Evolutionary conservation across 2,329 filamentous ascomycete species (phyloP).

Genomic region (Colletotrichum tropicale): DNA sequence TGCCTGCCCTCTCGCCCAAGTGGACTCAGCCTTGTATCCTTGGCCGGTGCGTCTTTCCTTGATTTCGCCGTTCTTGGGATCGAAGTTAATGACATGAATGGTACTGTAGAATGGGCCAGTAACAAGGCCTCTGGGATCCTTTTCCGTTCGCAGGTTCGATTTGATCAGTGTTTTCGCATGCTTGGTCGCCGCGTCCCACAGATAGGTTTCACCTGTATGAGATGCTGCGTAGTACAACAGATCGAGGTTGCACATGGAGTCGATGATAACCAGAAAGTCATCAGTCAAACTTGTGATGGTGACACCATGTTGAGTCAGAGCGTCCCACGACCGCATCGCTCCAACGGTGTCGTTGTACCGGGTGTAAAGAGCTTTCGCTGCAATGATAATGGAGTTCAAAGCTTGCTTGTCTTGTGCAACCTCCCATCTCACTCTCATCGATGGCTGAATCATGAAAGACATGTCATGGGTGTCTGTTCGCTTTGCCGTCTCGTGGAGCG

Average conservation of each 20-base stretch:
- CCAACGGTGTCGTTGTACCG: constrained; percentile 46
- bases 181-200: constrained; percentile 32
- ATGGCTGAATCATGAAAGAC: constrained; percentile 57
- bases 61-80: constrained; percentile 43
- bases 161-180: constrained; percentile 46
- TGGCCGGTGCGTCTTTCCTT: constrained; percentile 53
- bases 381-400: constrained; percentile 43
- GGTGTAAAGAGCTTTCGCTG: constrained; percentile 46
- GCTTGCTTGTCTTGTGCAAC: constrained; percentile 42
- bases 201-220: constrained; percentile 28
- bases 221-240: constrained; percentile 39
- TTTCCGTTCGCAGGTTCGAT: constrained; percentile 44
- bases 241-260: constrained; percentile 45
- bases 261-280: constrained; percentile 47
- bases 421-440: constrained; percentile 52
- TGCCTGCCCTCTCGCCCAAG: constrained; percentile 57
- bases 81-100: constrained; percentile 55
- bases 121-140: constrained; percentile 2
- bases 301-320: constrained; percentile 31
- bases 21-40: constrained; percentile 49
- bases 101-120: constrained; percentile 34
- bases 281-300: constrained; percentile 32
- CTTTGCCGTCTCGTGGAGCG: constrained; percentile 36
- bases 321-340: constrained; percentile 55
- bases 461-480: constrained; percentile 59